These are phyloP conservation scores for Boletellus emodensis DNA, from an alignment of 768 basidiomycete species.

Conservation along the genomic window DNA sequence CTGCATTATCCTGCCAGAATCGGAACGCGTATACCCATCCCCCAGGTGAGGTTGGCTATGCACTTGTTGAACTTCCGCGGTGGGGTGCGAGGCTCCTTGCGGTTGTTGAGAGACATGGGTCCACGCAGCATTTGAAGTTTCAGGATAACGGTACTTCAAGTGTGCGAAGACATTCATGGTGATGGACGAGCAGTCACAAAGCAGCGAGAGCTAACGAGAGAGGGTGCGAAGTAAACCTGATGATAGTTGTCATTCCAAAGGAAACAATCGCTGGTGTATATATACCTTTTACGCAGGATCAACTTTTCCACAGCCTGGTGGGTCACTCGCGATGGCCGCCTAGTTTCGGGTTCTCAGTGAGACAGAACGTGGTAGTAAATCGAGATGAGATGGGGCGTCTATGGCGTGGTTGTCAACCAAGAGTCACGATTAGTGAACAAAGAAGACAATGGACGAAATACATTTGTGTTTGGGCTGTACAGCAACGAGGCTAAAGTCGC, in stretches of 20 bases:
- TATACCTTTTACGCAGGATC: constrained; percentile 13
- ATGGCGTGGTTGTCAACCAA: constrained; percentile 6
- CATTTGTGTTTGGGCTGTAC: not conserved
- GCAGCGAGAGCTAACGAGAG: not conserved
- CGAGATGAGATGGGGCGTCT: not conserved
- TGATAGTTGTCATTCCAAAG: not conserved
- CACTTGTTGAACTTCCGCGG: not conserved
- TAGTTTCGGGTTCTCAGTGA: not conserved
- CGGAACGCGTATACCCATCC: not conserved
- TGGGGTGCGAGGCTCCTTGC: not conserved
- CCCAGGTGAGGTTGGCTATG: not conserved
- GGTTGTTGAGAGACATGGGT: constrained; percentile 2
- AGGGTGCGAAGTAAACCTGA: not conserved
- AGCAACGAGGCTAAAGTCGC: constrained; percentile 14
- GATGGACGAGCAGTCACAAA: not conserved
- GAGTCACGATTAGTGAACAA: constrained; percentile 4
- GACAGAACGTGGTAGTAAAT: not conserved
- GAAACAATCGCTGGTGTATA: not conserved
- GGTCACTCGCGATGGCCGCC: not conserved
- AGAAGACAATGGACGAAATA: constrained; percentile 5
- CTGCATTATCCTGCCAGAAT: not conserved
- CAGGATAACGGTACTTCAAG: constrained; percentile 16
- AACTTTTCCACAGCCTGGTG: not conserved
- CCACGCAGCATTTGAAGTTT: not conserved
- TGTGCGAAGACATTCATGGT: constrained; percentile 15